phyloP scores from a whole-genome alignment of 139 green algal species.

The Tetratostichococcus sp. region DNA sequence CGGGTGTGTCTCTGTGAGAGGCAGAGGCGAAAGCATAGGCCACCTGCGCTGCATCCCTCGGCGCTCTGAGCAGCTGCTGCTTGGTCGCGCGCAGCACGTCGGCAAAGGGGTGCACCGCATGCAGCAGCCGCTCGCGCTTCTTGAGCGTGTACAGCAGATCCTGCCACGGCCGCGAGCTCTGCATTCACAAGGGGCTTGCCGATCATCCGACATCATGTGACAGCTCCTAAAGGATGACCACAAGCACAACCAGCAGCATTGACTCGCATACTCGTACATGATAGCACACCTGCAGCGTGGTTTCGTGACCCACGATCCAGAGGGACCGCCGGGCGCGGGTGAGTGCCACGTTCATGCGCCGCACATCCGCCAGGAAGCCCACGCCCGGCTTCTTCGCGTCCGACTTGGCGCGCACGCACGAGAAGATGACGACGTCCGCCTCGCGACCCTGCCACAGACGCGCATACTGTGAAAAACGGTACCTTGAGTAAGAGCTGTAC shows the following conservation, averaged over 20 bases:
- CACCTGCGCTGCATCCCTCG: too few relatives aligned
- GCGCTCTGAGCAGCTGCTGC: not conserved
- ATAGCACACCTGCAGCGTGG: conserved; percentile 33
- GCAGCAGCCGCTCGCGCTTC: conserved; percentile 19
- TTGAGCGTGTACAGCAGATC: conserved; percentile 37
- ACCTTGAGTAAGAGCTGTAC: too few relatives aligned
- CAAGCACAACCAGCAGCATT: too few relatives aligned
- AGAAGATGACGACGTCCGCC: conserved; percentile 66
- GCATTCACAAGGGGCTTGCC: not conserved
- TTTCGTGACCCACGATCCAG: conserved; percentile 57
- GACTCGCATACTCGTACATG: too few relatives aligned
- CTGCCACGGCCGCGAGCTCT: conserved; percentile 30
- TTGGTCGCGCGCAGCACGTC: not conserved
- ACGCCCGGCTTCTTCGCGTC: conserved; percentile 9
- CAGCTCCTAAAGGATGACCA: too few relatives aligned
- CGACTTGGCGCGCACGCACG: conserved; percentile 46
- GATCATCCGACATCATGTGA: too few relatives aligned
- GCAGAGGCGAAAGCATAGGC: too few relatives aligned
- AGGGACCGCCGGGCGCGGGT: conserved; percentile 53
- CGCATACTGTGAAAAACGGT: too few relatives aligned
- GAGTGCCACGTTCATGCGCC: conserved; percentile 73
- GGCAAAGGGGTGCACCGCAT: not conserved
- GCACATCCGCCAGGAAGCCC: conserved; percentile 63
- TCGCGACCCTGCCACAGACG: conserved; percentile 46
- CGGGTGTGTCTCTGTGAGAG: too few relatives aligned